Conservation (phyloP, 352 stramenopile genomes). For the Phytopythium sindhum region DNA sequence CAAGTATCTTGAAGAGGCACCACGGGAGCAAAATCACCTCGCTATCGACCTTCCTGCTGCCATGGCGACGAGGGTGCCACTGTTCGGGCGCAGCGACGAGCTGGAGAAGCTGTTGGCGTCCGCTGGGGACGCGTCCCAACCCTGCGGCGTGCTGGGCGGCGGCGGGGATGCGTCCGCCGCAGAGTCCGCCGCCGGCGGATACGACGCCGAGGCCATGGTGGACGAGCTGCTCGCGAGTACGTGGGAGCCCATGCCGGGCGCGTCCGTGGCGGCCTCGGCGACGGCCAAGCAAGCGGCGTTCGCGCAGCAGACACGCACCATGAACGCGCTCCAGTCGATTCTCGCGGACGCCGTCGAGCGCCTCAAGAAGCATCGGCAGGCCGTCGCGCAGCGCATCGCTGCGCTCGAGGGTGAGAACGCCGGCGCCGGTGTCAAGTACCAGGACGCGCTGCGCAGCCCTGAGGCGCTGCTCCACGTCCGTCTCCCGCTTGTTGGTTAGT, state of each 20-base stretch:
- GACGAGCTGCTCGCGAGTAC: constrained; percentile 68
- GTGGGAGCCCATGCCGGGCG: constrained; percentile 28
- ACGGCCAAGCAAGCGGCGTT: constrained; percentile 26
- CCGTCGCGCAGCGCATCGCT: constrained; percentile 53
- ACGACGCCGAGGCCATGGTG: constrained; percentile 73
- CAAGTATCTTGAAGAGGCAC: constrained; percentile 1
- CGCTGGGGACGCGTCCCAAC: constrained; percentile 11
- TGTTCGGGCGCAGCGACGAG: constrained; percentile 37
- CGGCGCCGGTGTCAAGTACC: constrained; percentile 48
- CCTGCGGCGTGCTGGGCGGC: constrained; percentile 3
- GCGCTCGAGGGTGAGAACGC: constrained; percentile 64
- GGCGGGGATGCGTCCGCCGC: neutral
- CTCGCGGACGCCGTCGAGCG: constrained; percentile 55
- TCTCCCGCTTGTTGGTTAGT: neutral
- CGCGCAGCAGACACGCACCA: constrained; percentile 48
- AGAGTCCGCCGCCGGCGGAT: constrained; percentile 12
- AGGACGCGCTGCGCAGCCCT: constrained; percentile 55
- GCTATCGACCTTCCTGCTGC: neutral
- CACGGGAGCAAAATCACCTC: neutral
- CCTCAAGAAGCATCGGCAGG: constrained; percentile 51
- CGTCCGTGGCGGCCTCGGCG: neutral
- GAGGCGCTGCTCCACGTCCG: constrained; percentile 56
- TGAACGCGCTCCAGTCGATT: constrained; percentile 66
- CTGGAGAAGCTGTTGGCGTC: constrained; percentile 58
- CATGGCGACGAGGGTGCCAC: neutral